Evolutionary conservation across 2,329 filamentous ascomycete genomes (phyloP).

Genomic region (Pezicula carpinea): DNA sequence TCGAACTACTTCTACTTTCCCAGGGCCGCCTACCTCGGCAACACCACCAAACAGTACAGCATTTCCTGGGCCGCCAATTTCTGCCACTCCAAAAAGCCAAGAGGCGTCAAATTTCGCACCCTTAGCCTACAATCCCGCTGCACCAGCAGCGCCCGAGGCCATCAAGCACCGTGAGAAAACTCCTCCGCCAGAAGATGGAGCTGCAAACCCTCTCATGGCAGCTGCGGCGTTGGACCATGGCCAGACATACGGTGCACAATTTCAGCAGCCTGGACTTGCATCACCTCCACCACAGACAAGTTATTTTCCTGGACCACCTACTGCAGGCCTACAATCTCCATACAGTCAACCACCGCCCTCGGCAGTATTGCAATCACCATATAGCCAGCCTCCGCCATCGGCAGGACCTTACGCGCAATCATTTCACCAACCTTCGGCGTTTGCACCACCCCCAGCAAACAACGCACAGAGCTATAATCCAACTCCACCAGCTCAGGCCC

Average conservation of each 20-base stretch:
- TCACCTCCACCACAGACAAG: constrained; percentile 6
- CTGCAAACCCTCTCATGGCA: constrained; percentile 52
- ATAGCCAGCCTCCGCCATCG: constrained; percentile 9
- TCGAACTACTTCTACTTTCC: constrained; percentile 13
- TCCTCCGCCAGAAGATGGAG: constrained; percentile 65
- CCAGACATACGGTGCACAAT: constrained; percentile 46
- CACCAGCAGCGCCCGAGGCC: constrained; percentile 68
- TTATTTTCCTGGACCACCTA: constrained; percentile 25
- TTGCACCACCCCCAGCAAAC: constrained; percentile 20
- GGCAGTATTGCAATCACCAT: constrained; percentile 17
- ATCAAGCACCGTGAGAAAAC: constrained; percentile 75
- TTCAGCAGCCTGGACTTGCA: constrained; percentile 13
- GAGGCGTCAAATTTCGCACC: constrained; percentile 49
- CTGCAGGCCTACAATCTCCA: constrained; percentile 11
- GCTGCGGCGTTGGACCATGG: constrained; percentile 54
- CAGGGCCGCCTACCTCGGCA: not conserved
- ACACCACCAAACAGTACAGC: constrained; percentile 2
- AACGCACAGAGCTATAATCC: not conserved
- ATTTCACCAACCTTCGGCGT: constrained; percentile 17
- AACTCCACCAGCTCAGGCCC: not conserved
- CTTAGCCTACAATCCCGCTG: constrained; percentile 75
- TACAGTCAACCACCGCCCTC: constrained; percentile 11
- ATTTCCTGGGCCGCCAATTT: constrained; percentile 27
- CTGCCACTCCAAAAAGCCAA: constrained; percentile 29
- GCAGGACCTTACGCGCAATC: too few species aligned